Evolutionary conservation across 768 basidiomycete genomes (phyloP), one percentile per base, ranked within the genome.

Genomic region (Tylopilus intermedius): DNA sequence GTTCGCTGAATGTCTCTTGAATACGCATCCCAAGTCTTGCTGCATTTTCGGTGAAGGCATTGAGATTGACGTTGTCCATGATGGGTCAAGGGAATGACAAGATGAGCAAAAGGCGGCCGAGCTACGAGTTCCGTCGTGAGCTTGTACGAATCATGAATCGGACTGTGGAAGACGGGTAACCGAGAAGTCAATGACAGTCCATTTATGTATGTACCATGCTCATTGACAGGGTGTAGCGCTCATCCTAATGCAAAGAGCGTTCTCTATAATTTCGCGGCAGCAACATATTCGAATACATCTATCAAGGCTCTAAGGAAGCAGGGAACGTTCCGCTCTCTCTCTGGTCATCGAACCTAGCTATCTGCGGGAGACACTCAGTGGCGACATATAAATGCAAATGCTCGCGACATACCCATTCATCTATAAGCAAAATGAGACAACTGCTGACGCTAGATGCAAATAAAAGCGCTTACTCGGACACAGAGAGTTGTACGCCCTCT

Each of bases 261-360:
- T 15, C 32, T 55, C 59, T 62, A 62, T n/a, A 48, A 49, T 54
- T 63, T 46, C 48, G 44, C 27, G 21, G 13, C 15, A 41, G 27
- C 15, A 48, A 42, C 11, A 45, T 32, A 2, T 45, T 27, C 29
- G 7, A 11, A 29, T 44, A 21, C 42, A 56, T 60, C 54, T 66
- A 65, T 79, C 74, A 84, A 56, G 84, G 84, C 67, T 95, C 91
- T 63, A 96, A 74, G 11, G 90, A 91, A 10, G 90, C 89, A 32
- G 93, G 90, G 83, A 96, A 96, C 21, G 88, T 88, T 53, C 90
- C 92, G 59, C 72, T 84, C 69, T 98, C 94, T 69, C 94, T 83
- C 73, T 97, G 93, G 51, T 95, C 94, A 67, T 99, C 94, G 76
- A 87, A 98, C 75, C 86, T 91, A 63, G 76, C 67, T 68, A 87